These are phyloP conservation scores for Taxawa tesnikishii DNA, from an alignment of 2,329 filamentous ascomycete species.

Conservation along the genomic window DNA sequence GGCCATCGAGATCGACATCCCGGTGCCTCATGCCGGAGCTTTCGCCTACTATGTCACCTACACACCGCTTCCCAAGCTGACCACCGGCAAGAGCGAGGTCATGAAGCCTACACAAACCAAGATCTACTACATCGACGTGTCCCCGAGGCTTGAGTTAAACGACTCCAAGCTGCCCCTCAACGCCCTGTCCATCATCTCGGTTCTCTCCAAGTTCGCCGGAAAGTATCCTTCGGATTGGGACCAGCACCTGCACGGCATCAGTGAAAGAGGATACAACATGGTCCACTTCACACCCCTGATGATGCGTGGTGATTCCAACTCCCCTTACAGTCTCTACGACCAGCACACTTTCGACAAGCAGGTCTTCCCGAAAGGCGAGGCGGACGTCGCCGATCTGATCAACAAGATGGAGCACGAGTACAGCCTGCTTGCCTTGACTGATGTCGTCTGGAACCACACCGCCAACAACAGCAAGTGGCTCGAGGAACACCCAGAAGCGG, in stretches of 20 bases:
- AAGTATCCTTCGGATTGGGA: constrained; percentile 85
- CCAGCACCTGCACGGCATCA: constrained; percentile 75
- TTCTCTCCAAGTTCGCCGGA: constrained; percentile 97
- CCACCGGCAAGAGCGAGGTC: constrained; percentile 39
- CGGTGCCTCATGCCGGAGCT: constrained; percentile 69
- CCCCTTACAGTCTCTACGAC: constrained; percentile 92
- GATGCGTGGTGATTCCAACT: constrained; percentile 79
- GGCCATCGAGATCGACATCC: constrained; percentile 78
- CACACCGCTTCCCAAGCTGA: constrained; percentile 69
- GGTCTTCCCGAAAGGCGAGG: constrained; percentile 74
- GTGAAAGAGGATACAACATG: constrained; percentile 93
- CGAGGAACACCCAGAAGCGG: constrained; percentile 83
- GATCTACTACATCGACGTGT: constrained; percentile 87
- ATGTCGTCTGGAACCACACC: constrained; percentile 97
- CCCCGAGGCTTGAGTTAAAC: constrained; percentile 65
- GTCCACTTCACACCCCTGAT: constrained; percentile 95
- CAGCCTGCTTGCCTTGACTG: constrained; percentile 76
- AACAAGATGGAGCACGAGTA: constrained; percentile 73
- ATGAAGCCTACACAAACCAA: constrained; percentile 48
- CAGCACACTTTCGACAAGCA: constrained; percentile 75
- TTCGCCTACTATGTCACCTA: constrained; percentile 95
- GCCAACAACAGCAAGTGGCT: constrained; percentile 94
- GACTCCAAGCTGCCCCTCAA: constrained; percentile 66
- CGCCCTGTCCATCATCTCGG: constrained; percentile 80
- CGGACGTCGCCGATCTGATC: constrained; percentile 67